Evolutionary conservation across 2,329 filamentous ascomycete species (phyloP), one percentile per base, ranked within the genome.

Genomic region (Xylariaceae sp.): DNA sequence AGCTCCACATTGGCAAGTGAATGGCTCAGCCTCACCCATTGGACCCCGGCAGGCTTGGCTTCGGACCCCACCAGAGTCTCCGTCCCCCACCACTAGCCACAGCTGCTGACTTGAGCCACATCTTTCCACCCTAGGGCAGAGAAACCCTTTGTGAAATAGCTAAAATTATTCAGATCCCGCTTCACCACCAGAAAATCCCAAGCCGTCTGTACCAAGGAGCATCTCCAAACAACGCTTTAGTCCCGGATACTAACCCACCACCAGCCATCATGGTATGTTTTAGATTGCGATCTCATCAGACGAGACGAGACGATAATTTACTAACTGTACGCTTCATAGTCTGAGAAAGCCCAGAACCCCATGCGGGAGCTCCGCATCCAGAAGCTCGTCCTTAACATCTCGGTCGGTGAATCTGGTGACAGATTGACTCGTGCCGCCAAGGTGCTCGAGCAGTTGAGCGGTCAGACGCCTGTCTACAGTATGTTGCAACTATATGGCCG

Each of bases 401-500:
- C 91, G 73, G 95, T 99, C 75, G 95, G 95, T 84, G 95, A 99
- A 87, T 98, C 94, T 89, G 95, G 95, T 91, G 95, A 99, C 85
- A 96, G 95, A 89, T 90, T 99, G 79, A 99, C 95, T 74, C 91
- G 95, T 90, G 95, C 95, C 78, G 95, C 95, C 78, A 99, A 99
- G 89, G 95, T 99, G 87, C 87, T 99, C 74, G 95, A 99, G 87
- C 95, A 99, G 87, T 86, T 99, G 79, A 92, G 87, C 82, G 95
- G 95, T 93, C 95, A 99, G 87, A 98, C 95, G 73, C 95, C 95
- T 74, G 95, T 99, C 83, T 99, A 99, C 92, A 96, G 91, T 94
- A 87, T 69, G 87, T 83, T 64, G 17, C 23, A 40, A 34, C 3
- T 48, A 19, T 28, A 31, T 34, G n/a, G 2, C 12, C 21, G 14